A percentile compares a stretch with the other conserved stretches of the same genome.
Evolutionary conservation across 2,329 filamentous ascomycete genomes (phyloP).

Genomic region (Hymenoscyphus albidus): DNA sequence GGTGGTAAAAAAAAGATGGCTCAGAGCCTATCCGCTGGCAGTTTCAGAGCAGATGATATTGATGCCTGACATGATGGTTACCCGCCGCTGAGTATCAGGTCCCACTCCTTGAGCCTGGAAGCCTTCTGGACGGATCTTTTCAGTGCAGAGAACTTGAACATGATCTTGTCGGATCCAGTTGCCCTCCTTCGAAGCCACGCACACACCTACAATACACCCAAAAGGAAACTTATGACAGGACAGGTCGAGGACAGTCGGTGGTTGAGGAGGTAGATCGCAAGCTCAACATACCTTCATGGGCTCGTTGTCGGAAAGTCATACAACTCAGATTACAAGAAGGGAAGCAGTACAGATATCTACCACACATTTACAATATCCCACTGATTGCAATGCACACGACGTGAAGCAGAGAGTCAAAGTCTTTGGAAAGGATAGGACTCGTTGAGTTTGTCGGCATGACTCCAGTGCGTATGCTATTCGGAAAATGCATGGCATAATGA

Average conservation of each 20-base stretch:
- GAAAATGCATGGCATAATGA: not conserved
- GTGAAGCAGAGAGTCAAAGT: slow-evolving; percentile 55
- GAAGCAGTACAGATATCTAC: slow-evolving; percentile 70
- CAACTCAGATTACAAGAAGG: slow-evolving; percentile 53
- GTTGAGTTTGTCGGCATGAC: slow-evolving; percentile 9
- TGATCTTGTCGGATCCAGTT: slow-evolving; percentile 55
- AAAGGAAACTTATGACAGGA: slow-evolving; percentile 51
- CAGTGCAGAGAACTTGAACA: slow-evolving; percentile 55
- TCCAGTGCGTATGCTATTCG: not conserved
- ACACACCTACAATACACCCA: slow-evolving; percentile 45
- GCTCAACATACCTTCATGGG: slow-evolving; percentile 69
- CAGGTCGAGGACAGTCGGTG: slow-evolving; percentile 61
- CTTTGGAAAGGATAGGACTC: slow-evolving; percentile 52
- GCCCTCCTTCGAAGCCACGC: slow-evolving; percentile 39
- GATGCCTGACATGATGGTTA: slow-evolving; percentile 52
- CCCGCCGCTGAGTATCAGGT: slow-evolving; percentile 55
- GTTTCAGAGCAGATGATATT: slow-evolving; percentile 17
- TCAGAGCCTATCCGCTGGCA: slow-evolving; percentile 29
- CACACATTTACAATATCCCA: slow-evolving; percentile 76
- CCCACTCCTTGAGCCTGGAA: slow-evolving; percentile 53
- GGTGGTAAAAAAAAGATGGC: slow-evolving; percentile 58
- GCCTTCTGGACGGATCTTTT: slow-evolving; percentile 51
- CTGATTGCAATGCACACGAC: slow-evolving; percentile 68
- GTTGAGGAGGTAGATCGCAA: slow-evolving; percentile 77
- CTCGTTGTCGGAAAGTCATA: slow-evolving; percentile 63